Conservation (phyloP, 805 yeast genomes). For the Yamadazyma philogaea region DNA sequence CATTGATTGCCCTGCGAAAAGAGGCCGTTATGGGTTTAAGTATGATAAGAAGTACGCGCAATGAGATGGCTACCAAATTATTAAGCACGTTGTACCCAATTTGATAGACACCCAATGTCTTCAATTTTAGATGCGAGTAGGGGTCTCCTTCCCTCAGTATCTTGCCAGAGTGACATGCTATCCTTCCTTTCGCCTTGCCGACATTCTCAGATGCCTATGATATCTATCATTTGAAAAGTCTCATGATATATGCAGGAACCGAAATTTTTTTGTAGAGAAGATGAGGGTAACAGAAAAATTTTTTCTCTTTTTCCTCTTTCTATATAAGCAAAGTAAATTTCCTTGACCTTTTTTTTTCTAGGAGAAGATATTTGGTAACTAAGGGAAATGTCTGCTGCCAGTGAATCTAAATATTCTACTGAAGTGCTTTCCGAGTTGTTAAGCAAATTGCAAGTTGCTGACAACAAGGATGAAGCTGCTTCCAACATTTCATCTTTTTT, state of each 20-base stretch:
- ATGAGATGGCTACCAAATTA: constrained; percentile 1
- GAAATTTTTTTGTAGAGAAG: constrained; percentile 6
- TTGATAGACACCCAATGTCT: too few relatives aligned
- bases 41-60: constrained; percentile 2
- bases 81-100: not conserved
- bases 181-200: too few relatives aligned
- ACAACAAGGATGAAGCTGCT: constrained; percentile 82
- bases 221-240: too few relatives aligned
- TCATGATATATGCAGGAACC: constrained; percentile 5
- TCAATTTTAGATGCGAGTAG: not conserved
- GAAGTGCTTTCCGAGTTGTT: constrained; percentile 92
- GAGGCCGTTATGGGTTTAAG: not conserved
- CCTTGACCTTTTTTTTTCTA: constrained; percentile 4
- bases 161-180: too few relatives aligned
- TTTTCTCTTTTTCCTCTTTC: constrained; percentile 7
- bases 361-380: constrained; percentile 7
- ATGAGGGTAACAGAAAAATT: constrained; percentile 5
- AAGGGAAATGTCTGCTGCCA: constrained; percentile 47
- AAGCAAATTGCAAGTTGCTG: constrained; percentile 90
- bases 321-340: constrained; percentile 9
- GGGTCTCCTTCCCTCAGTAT: too few relatives aligned
- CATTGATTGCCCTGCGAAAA: not conserved
- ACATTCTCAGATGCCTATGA: too few relatives aligned
- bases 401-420: constrained; percentile 60
- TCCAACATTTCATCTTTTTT: constrained; percentile 87